Conservation (phyloP, 768 basidiomycete genomes). For the Holtermanniella nyarrowii region DNA sequence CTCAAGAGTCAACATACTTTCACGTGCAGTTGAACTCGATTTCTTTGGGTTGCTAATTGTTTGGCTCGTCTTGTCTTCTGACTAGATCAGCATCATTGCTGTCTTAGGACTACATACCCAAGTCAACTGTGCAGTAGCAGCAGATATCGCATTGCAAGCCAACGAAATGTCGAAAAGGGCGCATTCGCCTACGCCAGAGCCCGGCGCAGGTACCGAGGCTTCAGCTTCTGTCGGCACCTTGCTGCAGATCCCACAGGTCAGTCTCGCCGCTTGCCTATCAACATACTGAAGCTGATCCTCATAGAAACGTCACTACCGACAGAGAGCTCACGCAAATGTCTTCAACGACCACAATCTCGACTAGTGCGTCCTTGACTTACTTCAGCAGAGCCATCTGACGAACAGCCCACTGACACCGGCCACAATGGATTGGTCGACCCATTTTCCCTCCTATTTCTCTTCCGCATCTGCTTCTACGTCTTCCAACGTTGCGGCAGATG, state of each 20-base stretch:
- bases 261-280: not conserved
- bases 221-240: no score
- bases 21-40: no score
- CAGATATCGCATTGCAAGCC: no score
- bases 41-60: no score
- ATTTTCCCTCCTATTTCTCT: slow-evolving; percentile 62
- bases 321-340: slow-evolving; percentile 49
- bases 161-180: not conserved
- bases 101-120: no score
- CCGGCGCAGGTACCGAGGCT: not conserved
- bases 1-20: no score
- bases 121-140: no score
- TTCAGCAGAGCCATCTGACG: not conserved
- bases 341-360: slow-evolving; percentile 59
- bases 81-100: no score
- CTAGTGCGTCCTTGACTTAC: slow-evolving; percentile 46
- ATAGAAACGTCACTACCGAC: slow-evolving; percentile 47
- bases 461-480: slow-evolving; percentile 3
- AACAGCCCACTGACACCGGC: slow-evolving; percentile 57
- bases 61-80: no score
- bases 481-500: not conserved
- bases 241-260: slow-evolving; percentile 26
- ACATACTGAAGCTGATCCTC: not conserved
- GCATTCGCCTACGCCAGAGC: not conserved
- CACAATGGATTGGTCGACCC: slow-evolving; percentile 66